Evolutionary conservation across 2,329 filamentous ascomycete genomes (phyloP).

Genomic region (Fusarium burgessii): DNA sequence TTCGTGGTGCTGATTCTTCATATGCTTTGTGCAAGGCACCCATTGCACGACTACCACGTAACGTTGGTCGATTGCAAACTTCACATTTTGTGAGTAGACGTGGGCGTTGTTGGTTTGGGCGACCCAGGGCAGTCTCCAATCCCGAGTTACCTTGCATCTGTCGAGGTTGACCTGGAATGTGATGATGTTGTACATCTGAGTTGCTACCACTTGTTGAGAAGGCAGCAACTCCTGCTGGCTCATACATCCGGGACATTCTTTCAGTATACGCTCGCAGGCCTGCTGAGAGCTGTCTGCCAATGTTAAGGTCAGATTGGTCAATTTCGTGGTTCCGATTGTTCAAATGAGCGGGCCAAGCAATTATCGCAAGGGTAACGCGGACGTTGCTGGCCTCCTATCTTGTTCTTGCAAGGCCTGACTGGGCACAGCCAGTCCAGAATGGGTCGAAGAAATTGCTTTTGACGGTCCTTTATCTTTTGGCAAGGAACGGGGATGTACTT

Average conservation of each 20-base stretch:
- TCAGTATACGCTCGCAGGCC: neutral
- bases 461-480: neutral
- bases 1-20: neutral
- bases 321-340: neutral
- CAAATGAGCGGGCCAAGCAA: conserved; percentile 1
- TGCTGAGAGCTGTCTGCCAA: neutral
- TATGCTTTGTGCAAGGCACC: neutral
- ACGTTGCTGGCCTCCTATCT: neutral
- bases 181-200: neutral
- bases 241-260: neutral
- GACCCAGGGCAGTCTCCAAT: neutral
- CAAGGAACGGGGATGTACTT: conserved; percentile 16
- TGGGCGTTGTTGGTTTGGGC: conserved; percentile 1
- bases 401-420: neutral
- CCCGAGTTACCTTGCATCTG: neutral
- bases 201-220: neutral
- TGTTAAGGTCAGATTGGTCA: neutral
- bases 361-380: conserved; percentile 6
- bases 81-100: neutral
- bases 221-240: neutral
- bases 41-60: neutral
- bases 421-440: conserved; percentile 17
- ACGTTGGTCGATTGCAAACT: neutral
- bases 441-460: neutral
- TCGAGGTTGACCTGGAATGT: neutral